phyloP scores from a whole-genome alignment of 2,329 filamentous ascomycete genomes.

The Neurospora sp. region DNA sequence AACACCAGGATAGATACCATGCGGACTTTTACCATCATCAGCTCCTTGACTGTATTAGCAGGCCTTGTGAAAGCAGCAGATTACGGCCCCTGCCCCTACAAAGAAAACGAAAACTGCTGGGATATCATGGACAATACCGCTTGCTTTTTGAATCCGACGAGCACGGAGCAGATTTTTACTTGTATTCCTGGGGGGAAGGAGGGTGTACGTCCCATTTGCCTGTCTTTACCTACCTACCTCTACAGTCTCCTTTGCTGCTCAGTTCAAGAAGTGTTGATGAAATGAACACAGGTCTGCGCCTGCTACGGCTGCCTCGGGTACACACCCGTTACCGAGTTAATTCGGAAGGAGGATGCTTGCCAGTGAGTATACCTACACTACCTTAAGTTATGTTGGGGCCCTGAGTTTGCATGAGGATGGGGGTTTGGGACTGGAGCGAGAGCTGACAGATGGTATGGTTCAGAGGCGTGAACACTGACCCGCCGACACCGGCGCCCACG shows the following conservation, averaged over 20 bases:
- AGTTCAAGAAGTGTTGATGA: no score
- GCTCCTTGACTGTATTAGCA: no score
- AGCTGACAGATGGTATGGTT: no score
- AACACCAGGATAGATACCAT: no score
- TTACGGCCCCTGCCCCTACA: conserved; percentile 13
- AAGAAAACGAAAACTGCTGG: conserved; percentile 10
- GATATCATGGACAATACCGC: conserved; percentile 16
- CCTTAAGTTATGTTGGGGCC: not conserved
- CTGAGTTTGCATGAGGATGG: no score
- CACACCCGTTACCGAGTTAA: conserved; percentile 5
- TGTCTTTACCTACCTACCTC: no score
- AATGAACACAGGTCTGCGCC: conserved; percentile 7
- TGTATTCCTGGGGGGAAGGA: conserved; percentile 10
- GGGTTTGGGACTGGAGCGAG: no score
- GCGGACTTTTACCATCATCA: no score
- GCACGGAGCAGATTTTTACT: conserved; percentile 8
- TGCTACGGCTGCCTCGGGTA: conserved; percentile 13
- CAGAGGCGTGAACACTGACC: no score
- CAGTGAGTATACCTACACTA: conserved; percentile 1
- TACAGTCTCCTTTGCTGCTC: no score
- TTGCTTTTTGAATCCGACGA: conserved; percentile 10
- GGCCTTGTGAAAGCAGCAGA: not conserved
- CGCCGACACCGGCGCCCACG: no score
- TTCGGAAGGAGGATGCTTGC: conserved; percentile 11
- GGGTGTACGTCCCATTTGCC: conserved; percentile 1